Percentiles rank a stretch among this genome's conserved stretches.
Conservation (phyloP, 495 filamentous ascomycete species). For the Pseudevernia furfuracea region DNA sequence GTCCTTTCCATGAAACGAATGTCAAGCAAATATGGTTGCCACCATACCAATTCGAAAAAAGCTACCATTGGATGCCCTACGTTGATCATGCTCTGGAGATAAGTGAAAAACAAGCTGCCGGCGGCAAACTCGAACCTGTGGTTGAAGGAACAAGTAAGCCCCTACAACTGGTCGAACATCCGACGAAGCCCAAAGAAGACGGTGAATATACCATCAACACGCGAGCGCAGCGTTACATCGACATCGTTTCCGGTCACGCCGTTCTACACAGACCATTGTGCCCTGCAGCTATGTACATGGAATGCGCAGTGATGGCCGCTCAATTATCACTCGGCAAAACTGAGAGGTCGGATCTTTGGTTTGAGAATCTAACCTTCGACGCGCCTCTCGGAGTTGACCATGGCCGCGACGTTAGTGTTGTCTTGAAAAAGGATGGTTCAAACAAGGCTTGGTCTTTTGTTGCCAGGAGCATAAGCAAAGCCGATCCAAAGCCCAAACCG, state of each 20-base stretch:
- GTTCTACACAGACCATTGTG: slow-evolving; percentile 31
- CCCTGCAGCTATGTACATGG: slow-evolving; percentile 39
- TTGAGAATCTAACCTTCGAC: slow-evolving; percentile 13
- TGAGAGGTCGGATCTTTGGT: slow-evolving; percentile 4
- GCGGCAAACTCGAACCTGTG: background rate
- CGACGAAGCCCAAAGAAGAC: background rate
- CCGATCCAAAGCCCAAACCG: background rate
- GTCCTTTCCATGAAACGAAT: slow-evolving; percentile 32
- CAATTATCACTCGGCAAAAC: background rate
- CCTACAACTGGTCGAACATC: background rate
- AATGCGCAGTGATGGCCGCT: slow-evolving; percentile 22
- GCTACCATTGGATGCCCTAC: slow-evolving; percentile 33
- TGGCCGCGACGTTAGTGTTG: background rate
- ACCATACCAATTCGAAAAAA: slow-evolving; percentile 47
- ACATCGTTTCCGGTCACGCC: slow-evolving; percentile 31
- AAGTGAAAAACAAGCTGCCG: background rate
- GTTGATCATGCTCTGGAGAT: slow-evolving; percentile 9
- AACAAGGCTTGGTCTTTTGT: slow-evolving; percentile 4
- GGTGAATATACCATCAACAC: slow-evolving; percentile 12
- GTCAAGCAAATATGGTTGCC: slow-evolving; percentile 38
- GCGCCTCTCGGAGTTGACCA: slow-evolving; percentile 12
- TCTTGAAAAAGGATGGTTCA: background rate
- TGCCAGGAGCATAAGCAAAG: background rate
- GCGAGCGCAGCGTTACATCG: background rate
- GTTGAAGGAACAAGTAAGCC: background rate